Evolutionary conservation across 371 early-diverging fungal species (phyloP).

Genomic region (Choanephora cucurbitarum): DNA sequence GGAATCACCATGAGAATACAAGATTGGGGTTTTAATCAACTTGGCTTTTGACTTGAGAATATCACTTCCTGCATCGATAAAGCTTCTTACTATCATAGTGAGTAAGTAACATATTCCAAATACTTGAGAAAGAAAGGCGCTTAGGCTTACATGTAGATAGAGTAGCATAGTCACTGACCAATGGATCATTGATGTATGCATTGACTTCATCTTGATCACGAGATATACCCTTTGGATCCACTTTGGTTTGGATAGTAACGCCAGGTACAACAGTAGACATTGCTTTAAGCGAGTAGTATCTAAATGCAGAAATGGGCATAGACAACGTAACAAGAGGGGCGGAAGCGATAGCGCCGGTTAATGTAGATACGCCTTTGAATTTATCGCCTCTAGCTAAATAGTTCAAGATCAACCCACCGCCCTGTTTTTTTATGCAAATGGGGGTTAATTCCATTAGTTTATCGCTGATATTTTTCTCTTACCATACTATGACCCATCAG

Average conservation of each 20-base stretch:
- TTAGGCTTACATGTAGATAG: conserved; percentile 47
- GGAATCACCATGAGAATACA: conserved; percentile 49
- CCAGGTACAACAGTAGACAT: conserved; percentile 51
- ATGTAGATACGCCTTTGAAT: conserved; percentile 33
- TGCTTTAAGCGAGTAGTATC: conserved; percentile 33
- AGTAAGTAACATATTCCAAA: too few species aligned
- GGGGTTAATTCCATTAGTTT: too few species aligned
- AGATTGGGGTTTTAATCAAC: conserved; percentile 37
- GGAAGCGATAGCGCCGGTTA: conserved; percentile 56
- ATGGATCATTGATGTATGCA: conserved; percentile 54
- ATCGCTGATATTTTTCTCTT: too few species aligned
- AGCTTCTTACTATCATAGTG: conserved; percentile 37
- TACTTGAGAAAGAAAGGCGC: too few species aligned
- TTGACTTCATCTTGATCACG: conserved; percentile 50
- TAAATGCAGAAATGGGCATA: conserved; percentile 36
- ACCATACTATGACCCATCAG: conserved; percentile 72
- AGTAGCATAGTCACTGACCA: conserved; percentile 53
- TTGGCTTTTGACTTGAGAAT: conserved; percentile 24
- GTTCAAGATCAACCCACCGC: conserved; percentile 59
- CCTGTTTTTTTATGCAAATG: conserved; percentile 33
- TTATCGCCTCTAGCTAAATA: conserved; percentile 47
- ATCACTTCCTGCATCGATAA: conserved; percentile 36
- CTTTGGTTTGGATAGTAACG: conserved; percentile 37
- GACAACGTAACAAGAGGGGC: conserved; percentile 40
- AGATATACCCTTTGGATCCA: conserved; percentile 47